A percentile compares a stretch with the other conserved stretches of the same genome.
phyloP scores from a whole-genome alignment of 257 asterid species.

The Gentiana straminea region DNA sequence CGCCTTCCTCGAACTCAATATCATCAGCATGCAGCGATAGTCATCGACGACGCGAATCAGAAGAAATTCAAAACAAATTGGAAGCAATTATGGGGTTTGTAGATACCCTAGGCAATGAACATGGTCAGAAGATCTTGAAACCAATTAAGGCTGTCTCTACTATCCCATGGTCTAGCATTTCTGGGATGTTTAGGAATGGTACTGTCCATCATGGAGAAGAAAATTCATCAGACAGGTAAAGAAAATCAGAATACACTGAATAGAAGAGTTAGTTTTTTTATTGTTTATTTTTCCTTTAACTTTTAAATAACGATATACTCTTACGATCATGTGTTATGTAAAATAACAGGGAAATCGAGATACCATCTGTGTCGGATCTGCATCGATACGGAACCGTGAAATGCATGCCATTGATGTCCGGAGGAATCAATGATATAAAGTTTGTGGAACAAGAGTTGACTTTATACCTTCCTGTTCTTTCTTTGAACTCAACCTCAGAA shows the following conservation, averaged over 20 bases:
- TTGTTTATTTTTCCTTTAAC: no score
- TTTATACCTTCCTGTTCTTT: slow-evolving; percentile 34
- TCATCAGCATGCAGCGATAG: no score
- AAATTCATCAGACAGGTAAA: neutral
- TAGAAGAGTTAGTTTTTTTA: no score
- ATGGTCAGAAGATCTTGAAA: slow-evolving; percentile 2
- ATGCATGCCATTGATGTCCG: slow-evolving; percentile 9
- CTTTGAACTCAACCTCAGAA: slow-evolving; percentile 24
- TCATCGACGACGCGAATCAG: slow-evolving; percentile 1
- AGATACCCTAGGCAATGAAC: slow-evolving; percentile 9
- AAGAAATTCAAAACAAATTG: slow-evolving; percentile 1
- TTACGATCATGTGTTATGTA: no score
- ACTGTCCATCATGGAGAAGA: neutral
- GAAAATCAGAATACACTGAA: no score
- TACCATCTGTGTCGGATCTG: slow-evolving; percentile 19
- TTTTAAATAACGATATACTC: no score
- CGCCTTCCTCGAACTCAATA: neutral
- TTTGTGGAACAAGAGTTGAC: slow-evolving; percentile 13
- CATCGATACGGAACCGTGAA: slow-evolving; percentile 9
- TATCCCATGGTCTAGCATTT: slow-evolving; percentile 19
- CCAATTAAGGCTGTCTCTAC: slow-evolving; percentile 9
- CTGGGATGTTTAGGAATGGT: slow-evolving; percentile 8
- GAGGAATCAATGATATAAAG: slow-evolving; percentile 16
- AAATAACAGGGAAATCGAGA: slow-evolving; percentile 3
- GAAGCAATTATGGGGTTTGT: slow-evolving; percentile 11